Percentiles rank a stretch among this genome's conserved stretches.
Conservation (phyloP, 768 basidiomycete species). For the Chalciporus piperatus region DNA sequence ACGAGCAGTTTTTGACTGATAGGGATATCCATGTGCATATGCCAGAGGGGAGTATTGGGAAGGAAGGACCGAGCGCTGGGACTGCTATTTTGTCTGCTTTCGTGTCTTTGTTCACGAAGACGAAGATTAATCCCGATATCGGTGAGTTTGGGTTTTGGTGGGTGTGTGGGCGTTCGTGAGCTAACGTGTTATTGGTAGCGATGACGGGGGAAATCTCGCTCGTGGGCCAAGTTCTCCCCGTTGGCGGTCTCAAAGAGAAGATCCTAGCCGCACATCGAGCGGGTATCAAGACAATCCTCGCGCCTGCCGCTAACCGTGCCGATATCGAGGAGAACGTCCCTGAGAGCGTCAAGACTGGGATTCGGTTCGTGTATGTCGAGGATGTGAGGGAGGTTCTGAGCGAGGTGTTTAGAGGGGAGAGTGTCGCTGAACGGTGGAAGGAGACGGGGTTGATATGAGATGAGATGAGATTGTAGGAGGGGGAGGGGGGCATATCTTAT, state of each 20-base stretch:
- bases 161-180: background rate
- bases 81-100: constrained; percentile 91
- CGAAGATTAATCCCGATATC: constrained; percentile 80
- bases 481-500: background rate
- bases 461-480: background rate
- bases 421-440: constrained; percentile 62
- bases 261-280: constrained; percentile 96
- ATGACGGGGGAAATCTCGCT: constrained; percentile 99
- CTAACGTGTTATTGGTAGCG: constrained; percentile 43
- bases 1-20: constrained; percentile 80
- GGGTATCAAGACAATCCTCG: constrained; percentile 89
- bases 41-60: constrained; percentile 91
- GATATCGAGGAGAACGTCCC: constrained; percentile 99
- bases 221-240: constrained; percentile 92
- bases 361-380: constrained; percentile 93
- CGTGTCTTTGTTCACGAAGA: constrained; percentile 88
- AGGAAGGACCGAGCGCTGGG: constrained; percentile 96
- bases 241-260: constrained; percentile 95
- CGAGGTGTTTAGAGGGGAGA: constrained; percentile 75
- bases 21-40: constrained; percentile 94
- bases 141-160: constrained; percentile 52
- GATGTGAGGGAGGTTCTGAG: constrained; percentile 86
- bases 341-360: constrained; percentile 91
- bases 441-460: constrained; percentile 46
- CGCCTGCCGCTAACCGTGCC: constrained; percentile 82